Conservation (phyloP, 2,329 filamentous ascomycete genomes). For the Pestalotiopsis sp. region DNA sequence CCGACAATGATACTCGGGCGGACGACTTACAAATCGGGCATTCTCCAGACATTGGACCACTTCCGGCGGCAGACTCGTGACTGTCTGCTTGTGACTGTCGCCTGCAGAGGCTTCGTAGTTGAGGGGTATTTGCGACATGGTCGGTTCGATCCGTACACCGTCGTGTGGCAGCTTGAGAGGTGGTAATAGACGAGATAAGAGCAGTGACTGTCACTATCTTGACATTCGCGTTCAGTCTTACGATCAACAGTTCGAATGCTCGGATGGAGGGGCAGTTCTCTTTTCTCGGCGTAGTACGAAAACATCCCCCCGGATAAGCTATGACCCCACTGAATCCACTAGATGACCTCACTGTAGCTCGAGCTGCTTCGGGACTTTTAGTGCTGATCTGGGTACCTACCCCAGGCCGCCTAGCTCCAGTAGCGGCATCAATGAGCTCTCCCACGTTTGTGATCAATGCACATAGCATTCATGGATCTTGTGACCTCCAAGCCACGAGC, state of each 20-base stretch:
- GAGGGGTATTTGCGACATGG: slow-evolving; percentile 68
- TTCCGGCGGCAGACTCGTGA: slow-evolving; percentile 74
- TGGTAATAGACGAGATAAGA: background rate
- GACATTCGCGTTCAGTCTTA: background rate
- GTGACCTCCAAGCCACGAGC: background rate
- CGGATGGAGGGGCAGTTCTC: slow-evolving; percentile 12
- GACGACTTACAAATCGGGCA: slow-evolving; percentile 78
- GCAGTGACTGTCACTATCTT: background rate
- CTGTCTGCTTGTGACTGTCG: slow-evolving; percentile 70
- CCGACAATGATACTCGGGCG: background rate
- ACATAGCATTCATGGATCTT: background rate
- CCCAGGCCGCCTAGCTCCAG: background rate
- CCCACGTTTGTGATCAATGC: background rate
- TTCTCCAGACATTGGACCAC: slow-evolving; percentile 92
- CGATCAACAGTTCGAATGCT: background rate
- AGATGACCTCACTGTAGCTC: slow-evolving; percentile 6
- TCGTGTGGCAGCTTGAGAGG: background rate
- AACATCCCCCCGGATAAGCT: background rate
- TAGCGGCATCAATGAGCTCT: background rate
- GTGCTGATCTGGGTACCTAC: background rate
- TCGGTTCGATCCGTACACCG: background rate
- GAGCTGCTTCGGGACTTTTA: background rate
- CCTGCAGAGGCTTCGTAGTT: slow-evolving; percentile 77
- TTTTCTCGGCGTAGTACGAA: background rate
- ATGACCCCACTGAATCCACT: slow-evolving; percentile 4